A percentile compares a stretch with the other conserved stretches of the same genome.
phyloP scores from a whole-genome alignment of 768 basidiomycete species.

The Termitomyces sp. region DNA sequence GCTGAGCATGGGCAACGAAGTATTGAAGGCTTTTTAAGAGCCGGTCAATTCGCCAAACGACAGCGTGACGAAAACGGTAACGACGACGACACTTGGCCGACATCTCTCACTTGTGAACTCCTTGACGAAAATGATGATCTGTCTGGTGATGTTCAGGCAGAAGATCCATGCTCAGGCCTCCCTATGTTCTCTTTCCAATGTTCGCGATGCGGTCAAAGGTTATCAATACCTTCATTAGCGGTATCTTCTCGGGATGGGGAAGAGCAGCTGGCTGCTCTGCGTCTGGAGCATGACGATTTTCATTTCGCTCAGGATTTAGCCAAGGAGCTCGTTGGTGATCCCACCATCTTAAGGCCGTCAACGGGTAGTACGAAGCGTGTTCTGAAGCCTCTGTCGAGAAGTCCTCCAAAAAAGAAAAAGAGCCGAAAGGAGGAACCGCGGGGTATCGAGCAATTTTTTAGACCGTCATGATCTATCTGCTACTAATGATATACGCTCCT shows the following conservation, averaged over 20 bases:
- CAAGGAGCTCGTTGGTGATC: slow-evolving; percentile 27
- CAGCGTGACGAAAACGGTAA: slow-evolving; percentile 25
- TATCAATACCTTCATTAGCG: slow-evolving; percentile 24
- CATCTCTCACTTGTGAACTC: slow-evolving; percentile 1
- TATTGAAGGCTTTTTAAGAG: slow-evolving; percentile 83
- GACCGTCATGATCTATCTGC: slow-evolving; percentile 1
- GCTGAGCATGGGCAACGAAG: slow-evolving; percentile 76
- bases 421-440: slow-evolving; percentile 8
- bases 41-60: slow-evolving; percentile 32
- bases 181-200: slow-evolving; percentile 44
- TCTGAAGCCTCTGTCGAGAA: slow-evolving; percentile 6
- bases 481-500: neutral
- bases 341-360: slow-evolving; percentile 11
- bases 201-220: slow-evolving; percentile 47
- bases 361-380: neutral
- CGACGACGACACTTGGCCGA: slow-evolving; percentile 5
- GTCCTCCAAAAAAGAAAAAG: slow-evolving; percentile 15
- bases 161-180: neutral
- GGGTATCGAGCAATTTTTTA: slow-evolving; percentile 18
- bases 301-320: slow-evolving; percentile 83
- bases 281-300: slow-evolving; percentile 81
- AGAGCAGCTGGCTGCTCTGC: slow-evolving; percentile 35
- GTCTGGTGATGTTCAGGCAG: neutral
- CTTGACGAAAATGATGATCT: neutral
- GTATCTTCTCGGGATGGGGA: slow-evolving; percentile 25